Evolutionary conservation across 225 moss, liverwort and hornwort species (phyloP).

Genomic region (Sphagnum tenellum): DNA sequence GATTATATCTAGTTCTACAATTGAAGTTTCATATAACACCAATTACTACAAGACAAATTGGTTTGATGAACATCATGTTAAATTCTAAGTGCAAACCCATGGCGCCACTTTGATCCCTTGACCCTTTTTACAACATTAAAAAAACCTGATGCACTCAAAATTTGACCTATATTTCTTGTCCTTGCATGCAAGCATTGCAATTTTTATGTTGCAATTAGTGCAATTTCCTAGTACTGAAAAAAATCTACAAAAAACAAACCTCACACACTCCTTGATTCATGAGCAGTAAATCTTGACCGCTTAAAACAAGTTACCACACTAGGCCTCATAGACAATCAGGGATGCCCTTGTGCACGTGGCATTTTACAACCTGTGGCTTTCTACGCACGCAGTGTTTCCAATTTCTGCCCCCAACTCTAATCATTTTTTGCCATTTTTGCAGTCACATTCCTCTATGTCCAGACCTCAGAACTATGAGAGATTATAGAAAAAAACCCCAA

Average conservation of each 20-base stretch:
- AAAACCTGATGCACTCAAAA: too few species aligned
- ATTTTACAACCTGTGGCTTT: constrained; percentile 95
- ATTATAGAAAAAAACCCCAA: too few species aligned
- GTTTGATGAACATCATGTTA: not conserved
- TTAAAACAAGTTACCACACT: constrained; percentile 94
- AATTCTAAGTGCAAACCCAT: not conserved
- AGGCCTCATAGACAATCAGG: constrained; percentile 92
- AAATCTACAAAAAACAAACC: constrained; percentile 17
- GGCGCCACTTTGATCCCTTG: too few species aligned
- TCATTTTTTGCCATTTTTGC: constrained; percentile 99
- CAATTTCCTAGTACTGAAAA: too few species aligned
- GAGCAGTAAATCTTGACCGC: constrained; percentile 91
- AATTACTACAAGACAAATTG: constrained; percentile 53
- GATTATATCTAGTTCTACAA: constrained; percentile 91
- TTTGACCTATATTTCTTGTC: too few species aligned
- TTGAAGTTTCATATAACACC: constrained; percentile 95
- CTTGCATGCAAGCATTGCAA: too few species aligned
- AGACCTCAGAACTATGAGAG: too few species aligned
- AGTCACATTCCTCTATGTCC: constrained; percentile 79
- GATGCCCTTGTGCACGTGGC: constrained; percentile 95
- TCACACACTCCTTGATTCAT: constrained; percentile 97
- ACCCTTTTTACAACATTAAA: too few species aligned
- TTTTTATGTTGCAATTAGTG: too few species aligned
- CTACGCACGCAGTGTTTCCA: constrained; percentile 95
- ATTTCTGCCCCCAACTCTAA: constrained; percentile 93